Percentiles rank a stretch among this genome's conserved stretches.
phyloP scores from a whole-genome alignment of 2,329 filamentous ascomycete species.

The Massarina eburnea region DNA sequence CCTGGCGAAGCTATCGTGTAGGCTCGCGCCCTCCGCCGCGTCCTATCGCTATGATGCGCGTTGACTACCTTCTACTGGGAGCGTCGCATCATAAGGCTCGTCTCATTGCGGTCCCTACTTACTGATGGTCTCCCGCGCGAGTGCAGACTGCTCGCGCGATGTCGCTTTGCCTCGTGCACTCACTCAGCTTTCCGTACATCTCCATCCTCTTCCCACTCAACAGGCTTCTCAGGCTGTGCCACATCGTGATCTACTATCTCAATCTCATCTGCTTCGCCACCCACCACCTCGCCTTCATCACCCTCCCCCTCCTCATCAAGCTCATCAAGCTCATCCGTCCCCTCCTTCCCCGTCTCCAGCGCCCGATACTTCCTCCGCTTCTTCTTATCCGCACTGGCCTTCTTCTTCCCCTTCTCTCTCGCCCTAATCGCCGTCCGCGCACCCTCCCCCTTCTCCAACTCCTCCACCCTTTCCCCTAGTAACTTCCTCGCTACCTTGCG shows the following conservation, averaged over 20 bases:
- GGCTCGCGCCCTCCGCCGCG: no score
- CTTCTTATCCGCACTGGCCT: conserved; percentile 80
- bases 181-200: background rate
- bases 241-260: background rate
- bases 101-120: background rate
- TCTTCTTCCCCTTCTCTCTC: conserved; percentile 65
- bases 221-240: background rate
- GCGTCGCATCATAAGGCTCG: no score
- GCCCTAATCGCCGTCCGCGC: conserved; percentile 68
- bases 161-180: background rate
- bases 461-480: conserved; percentile 76
- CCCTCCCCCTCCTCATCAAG: conserved; percentile 21
- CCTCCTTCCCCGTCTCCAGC: conserved; percentile 55
- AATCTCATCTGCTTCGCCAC: background rate
- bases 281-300: conserved; percentile 9
- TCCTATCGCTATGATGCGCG: no score
- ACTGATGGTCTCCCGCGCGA: background rate
- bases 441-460: conserved; percentile 68
- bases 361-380: conserved; percentile 74
- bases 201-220: background rate
- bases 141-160: no score
- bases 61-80: no score
- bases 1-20: no score
- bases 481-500: conserved; percentile 79
- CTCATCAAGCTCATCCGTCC: conserved; percentile 52